phyloP scores from a whole-genome alignment of 352 stramenopile species.

The Globisporangium camurandrum region DNA sequence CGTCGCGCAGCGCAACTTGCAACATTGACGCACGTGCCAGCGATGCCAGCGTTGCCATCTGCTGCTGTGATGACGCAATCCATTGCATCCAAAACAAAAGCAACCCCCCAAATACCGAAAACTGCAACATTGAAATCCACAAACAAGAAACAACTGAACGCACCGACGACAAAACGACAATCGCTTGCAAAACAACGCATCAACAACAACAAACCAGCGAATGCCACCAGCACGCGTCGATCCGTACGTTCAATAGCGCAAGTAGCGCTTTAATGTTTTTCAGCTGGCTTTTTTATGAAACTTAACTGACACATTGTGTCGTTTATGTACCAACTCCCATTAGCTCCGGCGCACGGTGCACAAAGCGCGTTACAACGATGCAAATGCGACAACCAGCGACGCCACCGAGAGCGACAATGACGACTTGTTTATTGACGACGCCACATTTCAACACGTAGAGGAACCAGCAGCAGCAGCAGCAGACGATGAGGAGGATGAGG shows the following conservation, averaged over 20 bases:
- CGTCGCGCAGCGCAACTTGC: slow-evolving; percentile 30
- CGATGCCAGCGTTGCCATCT: slow-evolving; percentile 1
- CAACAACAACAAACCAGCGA: slow-evolving; percentile 8
- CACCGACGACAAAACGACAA: not conserved
- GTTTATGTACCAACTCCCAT: too few species aligned
- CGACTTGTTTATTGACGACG: slow-evolving; percentile 26
- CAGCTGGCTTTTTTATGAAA: too few species aligned
- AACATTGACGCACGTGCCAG: slow-evolving; percentile 8
- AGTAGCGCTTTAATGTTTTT: too few species aligned
- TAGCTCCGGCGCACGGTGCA: slow-evolving; percentile 42
- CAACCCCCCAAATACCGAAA: too few species aligned
- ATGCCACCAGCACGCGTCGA: slow-evolving; percentile 7
- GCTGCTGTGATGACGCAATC: slow-evolving; percentile 18
- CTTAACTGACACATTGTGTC: too few species aligned
- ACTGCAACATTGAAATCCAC: too few species aligned
- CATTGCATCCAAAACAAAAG: too few species aligned
- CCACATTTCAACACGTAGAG: slow-evolving; percentile 33
- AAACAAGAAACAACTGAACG: slow-evolving; percentile 13
- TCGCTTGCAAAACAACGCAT: slow-evolving; percentile 22
- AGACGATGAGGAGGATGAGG: slow-evolving; percentile 24
- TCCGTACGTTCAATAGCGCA: slow-evolving; percentile 14
- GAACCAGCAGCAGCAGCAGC: slow-evolving; percentile 32
- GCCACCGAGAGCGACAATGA: slow-evolving; percentile 26
- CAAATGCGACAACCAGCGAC: too few species aligned
- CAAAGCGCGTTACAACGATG: too few species aligned